A percentile compares a stretch with the other conserved stretches of the same genome.
Evolutionary conservation across 371 early-diverging fungal genomes (phyloP).

Genomic region (Actinomucor elegans): DNA sequence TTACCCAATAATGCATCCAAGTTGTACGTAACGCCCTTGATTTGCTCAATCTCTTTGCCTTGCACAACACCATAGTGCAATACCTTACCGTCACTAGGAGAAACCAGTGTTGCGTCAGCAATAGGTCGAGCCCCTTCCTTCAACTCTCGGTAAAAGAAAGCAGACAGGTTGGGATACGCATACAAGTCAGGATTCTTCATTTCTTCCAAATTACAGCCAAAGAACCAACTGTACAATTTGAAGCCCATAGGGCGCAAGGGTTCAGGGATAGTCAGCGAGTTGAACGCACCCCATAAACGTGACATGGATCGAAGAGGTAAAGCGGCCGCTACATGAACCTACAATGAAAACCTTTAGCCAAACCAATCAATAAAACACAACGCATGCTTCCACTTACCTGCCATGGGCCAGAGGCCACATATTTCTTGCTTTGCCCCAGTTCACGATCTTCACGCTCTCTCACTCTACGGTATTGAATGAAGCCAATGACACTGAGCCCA

Average conservation of each 20-base stretch:
- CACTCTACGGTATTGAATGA: slow-evolving; percentile 65
- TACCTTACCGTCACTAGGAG: slow-evolving; percentile 90
- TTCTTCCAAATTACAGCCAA: slow-evolving; percentile 92
- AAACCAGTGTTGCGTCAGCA: slow-evolving; percentile 61
- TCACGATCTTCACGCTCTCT: slow-evolving; percentile 30
- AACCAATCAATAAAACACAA: background rate
- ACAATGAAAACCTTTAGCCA: too few relatives aligned
- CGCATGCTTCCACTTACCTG: slow-evolving; percentile 52
- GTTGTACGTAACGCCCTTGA: slow-evolving; percentile 92
- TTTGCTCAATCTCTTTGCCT: slow-evolving; percentile 79
- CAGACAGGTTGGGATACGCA: slow-evolving; percentile 79
- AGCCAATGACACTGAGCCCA: slow-evolving; percentile 77
- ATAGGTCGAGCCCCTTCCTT: slow-evolving; percentile 77
- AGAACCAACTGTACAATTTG: slow-evolving; percentile 77
- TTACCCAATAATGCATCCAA: slow-evolving; percentile 85
- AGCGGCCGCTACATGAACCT: slow-evolving; percentile 84
- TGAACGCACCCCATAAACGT: slow-evolving; percentile 88
- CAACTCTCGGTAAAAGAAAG: slow-evolving; percentile 91
- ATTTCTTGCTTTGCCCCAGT: slow-evolving; percentile 28
- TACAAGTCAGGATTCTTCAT: slow-evolving; percentile 82
- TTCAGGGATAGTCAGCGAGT: slow-evolving; percentile 78
- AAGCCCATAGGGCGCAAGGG: slow-evolving; percentile 77
- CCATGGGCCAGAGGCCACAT: slow-evolving; percentile 80
- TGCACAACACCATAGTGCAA: slow-evolving; percentile 87
- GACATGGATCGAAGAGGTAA: slow-evolving; percentile 89